phyloP scores from a whole-genome alignment of 805 yeast species.

The Metschnikowia santaceciliae region DNA sequence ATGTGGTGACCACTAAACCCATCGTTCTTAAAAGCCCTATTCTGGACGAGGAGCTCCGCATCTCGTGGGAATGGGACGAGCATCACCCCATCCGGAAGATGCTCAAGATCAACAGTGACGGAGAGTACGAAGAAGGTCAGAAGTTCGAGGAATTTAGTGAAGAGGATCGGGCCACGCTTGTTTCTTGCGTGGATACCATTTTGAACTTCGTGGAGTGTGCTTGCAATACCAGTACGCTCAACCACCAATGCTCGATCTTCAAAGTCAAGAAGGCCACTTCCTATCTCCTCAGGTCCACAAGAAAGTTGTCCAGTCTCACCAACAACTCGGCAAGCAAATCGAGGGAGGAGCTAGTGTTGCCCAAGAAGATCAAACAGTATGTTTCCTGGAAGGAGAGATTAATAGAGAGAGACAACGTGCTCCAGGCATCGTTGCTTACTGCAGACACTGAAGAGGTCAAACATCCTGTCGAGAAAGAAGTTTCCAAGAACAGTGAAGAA shows the following conservation, averaged over 20 bases:
- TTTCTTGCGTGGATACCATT: conserved; percentile 60
- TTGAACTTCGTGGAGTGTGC: conserved; percentile 64
- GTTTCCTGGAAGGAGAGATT: conserved; percentile 37
- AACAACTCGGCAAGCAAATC: conserved; percentile 34
- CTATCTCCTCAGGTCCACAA: conserved; percentile 54
- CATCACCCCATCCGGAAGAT: conserved; percentile 68
- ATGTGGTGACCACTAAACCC: conserved; percentile 52
- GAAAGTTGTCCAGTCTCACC: conserved; percentile 44
- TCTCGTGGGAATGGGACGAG: conserved; percentile 88
- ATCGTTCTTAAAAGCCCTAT: conserved; percentile 34
- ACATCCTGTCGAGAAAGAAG: neutral
- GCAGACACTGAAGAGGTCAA: neutral
- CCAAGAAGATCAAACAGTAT: conserved; percentile 28
- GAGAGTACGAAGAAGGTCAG: conserved; percentile 24
- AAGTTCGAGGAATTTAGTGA: conserved; percentile 54
- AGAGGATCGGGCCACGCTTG: conserved; percentile 50
- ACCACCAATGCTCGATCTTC: conserved; percentile 49
- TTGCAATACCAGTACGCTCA: conserved; percentile 40
- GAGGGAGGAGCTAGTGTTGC: conserved; percentile 35
- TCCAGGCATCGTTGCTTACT: neutral
- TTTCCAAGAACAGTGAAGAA: neutral
- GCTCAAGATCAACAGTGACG: conserved; percentile 25
- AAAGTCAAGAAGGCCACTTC: conserved; percentile 62
- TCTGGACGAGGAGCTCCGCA: conserved; percentile 58
- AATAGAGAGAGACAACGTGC: conserved; percentile 25